Percentiles rank a stretch among this genome's conserved stretches.
Conservation (phyloP, 1,139 yeast genomes). For the Sugiyamaella castrensis region DNA sequence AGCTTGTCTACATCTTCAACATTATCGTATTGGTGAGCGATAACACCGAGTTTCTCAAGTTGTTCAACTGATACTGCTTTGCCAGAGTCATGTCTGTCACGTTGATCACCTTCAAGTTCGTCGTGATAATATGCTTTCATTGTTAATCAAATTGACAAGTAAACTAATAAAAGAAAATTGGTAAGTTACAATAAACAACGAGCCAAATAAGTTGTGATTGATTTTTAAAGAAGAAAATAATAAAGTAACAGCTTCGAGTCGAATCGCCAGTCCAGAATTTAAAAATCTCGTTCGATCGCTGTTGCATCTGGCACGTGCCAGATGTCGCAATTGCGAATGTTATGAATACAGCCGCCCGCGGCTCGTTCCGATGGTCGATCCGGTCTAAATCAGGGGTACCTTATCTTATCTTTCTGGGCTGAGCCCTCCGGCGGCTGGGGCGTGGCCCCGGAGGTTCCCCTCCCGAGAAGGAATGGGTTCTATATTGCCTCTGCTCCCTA, state of each 20-base stretch:
- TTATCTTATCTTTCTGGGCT: no score
- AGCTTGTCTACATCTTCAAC: constrained; percentile 59
- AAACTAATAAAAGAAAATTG: not conserved
- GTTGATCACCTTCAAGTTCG: constrained; percentile 58
- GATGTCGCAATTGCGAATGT: not conserved
- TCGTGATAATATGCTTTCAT: constrained; percentile 73
- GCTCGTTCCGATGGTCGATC: no score
- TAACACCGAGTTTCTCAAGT: constrained; percentile 63
- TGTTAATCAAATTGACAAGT: not conserved
- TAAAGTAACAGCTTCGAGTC: not conserved
- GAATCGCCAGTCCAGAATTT: not conserved
- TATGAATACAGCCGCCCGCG: no score
- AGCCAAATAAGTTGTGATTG: no score
- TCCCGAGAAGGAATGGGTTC: no score
- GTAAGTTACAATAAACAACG: not conserved
- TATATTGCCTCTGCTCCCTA: no score
- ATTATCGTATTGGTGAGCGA: constrained; percentile 54
- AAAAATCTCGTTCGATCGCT: not conserved
- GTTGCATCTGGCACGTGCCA: not conserved
- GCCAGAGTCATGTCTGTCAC: constrained; percentile 72
- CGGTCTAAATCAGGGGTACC: no score
- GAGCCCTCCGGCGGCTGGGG: no score
- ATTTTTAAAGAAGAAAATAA: no score
- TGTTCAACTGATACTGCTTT: constrained; percentile 47
- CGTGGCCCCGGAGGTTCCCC: no score